Evolutionary conservation across 371 early-diverging fungal species (phyloP).

Genomic region (Haplosporangium sp.): DNA sequence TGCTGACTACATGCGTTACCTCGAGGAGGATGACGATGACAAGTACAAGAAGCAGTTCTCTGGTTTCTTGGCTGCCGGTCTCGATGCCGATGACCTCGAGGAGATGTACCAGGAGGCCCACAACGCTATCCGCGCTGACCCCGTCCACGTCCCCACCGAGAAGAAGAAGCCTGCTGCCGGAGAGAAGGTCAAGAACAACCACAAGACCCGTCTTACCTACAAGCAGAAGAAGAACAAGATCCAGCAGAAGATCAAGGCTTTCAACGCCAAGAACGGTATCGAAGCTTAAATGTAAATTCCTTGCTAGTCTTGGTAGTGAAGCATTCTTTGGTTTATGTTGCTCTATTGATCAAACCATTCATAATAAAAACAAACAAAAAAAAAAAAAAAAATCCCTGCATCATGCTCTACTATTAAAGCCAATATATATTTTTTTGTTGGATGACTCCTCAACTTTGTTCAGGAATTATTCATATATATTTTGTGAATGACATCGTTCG

Average conservation of each 20-base stretch:
- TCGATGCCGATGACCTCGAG: constrained; percentile 95
- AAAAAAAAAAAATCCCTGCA: neutral
- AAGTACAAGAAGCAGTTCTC: constrained; percentile 98
- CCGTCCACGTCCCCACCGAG: constrained; percentile 75
- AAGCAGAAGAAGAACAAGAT: constrained; percentile 92
- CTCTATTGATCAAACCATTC: constrained; percentile 20
- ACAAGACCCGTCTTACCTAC: constrained; percentile 81
- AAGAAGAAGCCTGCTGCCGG: constrained; percentile 77
- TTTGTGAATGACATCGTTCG: constrained; percentile 4
- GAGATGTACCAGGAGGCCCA: constrained; percentile 97
- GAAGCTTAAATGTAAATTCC: constrained; percentile 43
- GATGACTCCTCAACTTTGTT: too few species aligned
- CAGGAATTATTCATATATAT: constrained; percentile 5
- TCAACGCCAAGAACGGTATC: constrained; percentile 56
- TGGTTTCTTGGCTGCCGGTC: constrained; percentile 92
- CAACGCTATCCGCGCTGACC: constrained; percentile 94
- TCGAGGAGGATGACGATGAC: constrained; percentile 99
- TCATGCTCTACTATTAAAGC: too few species aligned
- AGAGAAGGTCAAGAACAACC: constrained; percentile 68
- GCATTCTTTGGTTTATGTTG: constrained; percentile 10
- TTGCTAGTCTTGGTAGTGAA: constrained; percentile 30
- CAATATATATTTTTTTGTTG: constrained; percentile 1
- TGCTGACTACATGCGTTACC: constrained; percentile 97
- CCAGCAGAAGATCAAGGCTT: constrained; percentile 92
- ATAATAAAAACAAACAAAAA: constrained; percentile 23